Percentiles rank a stretch among this genome's conserved stretches.
Conservation (phyloP, 371 early-diverging fungal species). For the Circinella umbellata region DNA sequence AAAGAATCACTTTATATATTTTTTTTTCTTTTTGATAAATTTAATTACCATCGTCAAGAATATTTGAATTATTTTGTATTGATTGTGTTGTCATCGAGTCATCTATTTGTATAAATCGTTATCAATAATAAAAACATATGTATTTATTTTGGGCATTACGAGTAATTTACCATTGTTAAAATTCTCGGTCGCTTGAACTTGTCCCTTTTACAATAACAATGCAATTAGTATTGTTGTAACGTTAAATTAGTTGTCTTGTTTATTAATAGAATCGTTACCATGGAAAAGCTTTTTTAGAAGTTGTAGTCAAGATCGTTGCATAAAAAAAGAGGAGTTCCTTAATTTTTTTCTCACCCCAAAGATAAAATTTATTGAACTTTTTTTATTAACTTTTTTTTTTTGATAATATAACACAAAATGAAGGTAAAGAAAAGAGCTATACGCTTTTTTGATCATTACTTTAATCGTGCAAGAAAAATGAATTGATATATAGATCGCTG, state of each 20-base stretch:
- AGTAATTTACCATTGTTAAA: neutral
- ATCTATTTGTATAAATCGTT: too few species aligned
- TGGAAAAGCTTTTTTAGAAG: too few species aligned
- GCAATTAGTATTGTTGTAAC: too few species aligned
- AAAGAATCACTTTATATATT: neutral
- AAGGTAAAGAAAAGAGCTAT: neutral
- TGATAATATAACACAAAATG: neutral
- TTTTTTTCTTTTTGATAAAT: neutral
- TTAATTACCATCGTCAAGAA: neutral
- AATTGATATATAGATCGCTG: conserved; percentile 65
- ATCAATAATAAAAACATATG: too few species aligned
- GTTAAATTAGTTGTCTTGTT: too few species aligned
- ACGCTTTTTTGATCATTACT: neutral
- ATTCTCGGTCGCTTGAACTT: neutral
- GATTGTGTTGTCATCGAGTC: neutral
- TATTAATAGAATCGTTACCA: too few species aligned
- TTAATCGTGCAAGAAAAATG: neutral
- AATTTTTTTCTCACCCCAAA: too few species aligned
- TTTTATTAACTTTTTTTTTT: too few species aligned
- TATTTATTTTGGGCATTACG: too few species aligned
- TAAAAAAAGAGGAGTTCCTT: too few species aligned
- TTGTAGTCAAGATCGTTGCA: too few species aligned
- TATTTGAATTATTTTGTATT: neutral
- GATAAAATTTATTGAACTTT: too few species aligned
- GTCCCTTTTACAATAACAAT: neutral